phyloP scores from a whole-genome alignment of 2,329 filamentous ascomycete genomes.

The Diplodia scrobiculata region DNA sequence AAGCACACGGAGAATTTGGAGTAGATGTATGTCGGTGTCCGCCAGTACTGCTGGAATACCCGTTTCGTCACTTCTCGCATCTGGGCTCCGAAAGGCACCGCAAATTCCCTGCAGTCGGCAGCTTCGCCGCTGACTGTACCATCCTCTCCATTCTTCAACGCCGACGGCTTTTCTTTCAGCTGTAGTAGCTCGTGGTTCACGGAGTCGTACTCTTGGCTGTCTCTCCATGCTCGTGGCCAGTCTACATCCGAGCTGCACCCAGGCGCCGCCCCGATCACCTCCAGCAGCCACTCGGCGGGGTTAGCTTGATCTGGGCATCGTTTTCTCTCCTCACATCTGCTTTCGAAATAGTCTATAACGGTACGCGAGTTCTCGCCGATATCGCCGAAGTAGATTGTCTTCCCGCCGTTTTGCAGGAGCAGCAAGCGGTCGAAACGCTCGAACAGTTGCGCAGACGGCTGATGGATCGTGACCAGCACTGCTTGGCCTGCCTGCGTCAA shows the following conservation, averaged over 20 bases:
- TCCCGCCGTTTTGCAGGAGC: conserved; percentile 74
- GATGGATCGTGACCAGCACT: conserved; percentile 95
- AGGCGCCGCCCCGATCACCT: conserved; percentile 42
- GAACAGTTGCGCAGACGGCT: conserved; percentile 94
- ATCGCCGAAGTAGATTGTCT: conserved; percentile 79
- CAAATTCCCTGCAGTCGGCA: conserved; percentile 30
- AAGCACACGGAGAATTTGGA: conserved; percentile 30
- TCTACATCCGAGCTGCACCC: conserved; percentile 28
- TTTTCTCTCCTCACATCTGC: background rate
- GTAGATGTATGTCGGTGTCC: conserved; percentile 34
- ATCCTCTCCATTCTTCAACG: background rate
- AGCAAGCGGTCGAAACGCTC: conserved; percentile 83
- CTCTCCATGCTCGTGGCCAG: conserved; percentile 32
- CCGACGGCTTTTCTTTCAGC: conserved; percentile 36
- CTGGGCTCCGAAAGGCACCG: conserved; percentile 31
- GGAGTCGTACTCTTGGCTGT: conserved; percentile 33
- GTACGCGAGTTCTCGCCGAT: conserved; percentile 70
- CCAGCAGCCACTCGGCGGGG: conserved; percentile 73
- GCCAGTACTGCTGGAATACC: conserved; percentile 33
- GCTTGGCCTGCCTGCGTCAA: conserved; percentile 86
- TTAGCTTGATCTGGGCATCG: conserved; percentile 48
- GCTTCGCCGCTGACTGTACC: background rate
- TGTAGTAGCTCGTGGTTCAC: conserved; percentile 44
- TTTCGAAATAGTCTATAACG: conserved; percentile 64
- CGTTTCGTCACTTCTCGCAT: conserved; percentile 31